Evolutionary conservation across 345 rosid species (phyloP).

Genomic region (Melaleuca alternifolia): DNA sequence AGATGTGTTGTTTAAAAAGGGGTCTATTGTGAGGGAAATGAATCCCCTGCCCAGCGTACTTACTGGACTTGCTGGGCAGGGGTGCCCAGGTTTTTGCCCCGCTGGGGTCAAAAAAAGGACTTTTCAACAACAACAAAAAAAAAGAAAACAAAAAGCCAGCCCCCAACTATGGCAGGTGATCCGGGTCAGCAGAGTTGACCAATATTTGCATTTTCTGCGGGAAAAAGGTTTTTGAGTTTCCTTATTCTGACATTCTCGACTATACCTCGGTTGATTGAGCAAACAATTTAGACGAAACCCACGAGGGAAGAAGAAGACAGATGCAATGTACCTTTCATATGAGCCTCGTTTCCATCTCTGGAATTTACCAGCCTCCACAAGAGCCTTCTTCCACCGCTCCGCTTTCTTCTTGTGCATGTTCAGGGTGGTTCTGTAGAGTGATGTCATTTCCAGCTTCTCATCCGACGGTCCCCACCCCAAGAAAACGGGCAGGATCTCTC

Average conservation of each 20-base stretch:
- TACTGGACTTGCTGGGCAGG: too few species aligned
- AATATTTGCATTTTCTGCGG: not conserved
- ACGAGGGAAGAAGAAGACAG: not conserved
- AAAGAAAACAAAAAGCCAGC: too few species aligned
- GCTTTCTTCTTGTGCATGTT: fast-evolving
- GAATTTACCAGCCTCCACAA: not conserved
- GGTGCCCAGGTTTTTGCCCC: too few species aligned
- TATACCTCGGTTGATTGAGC: too few species aligned
- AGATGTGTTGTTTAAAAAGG: too few species aligned
- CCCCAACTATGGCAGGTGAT: too few species aligned
- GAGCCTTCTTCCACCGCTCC: not conserved
- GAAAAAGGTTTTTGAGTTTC: not conserved
- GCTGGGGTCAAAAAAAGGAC: too few species aligned
- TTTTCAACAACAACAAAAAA: too few species aligned
- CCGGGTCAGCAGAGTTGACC: not conserved
- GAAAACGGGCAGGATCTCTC: not conserved
- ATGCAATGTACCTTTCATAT: not conserved
- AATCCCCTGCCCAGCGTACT: too few species aligned
- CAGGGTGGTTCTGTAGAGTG: not conserved
- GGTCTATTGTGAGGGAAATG: too few species aligned
- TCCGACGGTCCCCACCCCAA: not conserved
- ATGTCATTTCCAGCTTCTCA: not conserved
- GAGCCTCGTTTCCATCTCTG: fast-evolving
- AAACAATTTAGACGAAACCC: not conserved
- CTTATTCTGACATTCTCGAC: not conserved